A percentile compares a stretch with the other conserved stretches of the same genome.
These are phyloP conservation scores for Russula abietina DNA, from an alignment of 768 basidiomycete genomes.

Conservation along the genomic window DNA sequence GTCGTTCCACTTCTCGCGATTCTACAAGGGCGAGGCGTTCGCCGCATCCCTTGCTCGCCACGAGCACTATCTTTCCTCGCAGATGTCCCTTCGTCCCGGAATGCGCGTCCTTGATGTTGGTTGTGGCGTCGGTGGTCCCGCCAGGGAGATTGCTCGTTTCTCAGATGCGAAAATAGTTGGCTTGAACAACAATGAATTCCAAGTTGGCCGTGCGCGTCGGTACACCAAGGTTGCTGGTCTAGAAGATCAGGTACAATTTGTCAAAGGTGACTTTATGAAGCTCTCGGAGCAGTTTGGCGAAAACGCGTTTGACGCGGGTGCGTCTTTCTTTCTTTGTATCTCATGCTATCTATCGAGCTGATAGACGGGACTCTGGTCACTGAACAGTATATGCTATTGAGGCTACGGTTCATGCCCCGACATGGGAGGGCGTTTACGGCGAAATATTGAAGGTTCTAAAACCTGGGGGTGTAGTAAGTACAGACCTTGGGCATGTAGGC, in stretches of 20 bases:
- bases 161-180: slow-evolving; percentile 80
- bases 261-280: slow-evolving; percentile 97
- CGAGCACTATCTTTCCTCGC: slow-evolving; percentile 91
- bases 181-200: slow-evolving; percentile 95
- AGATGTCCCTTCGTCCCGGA: slow-evolving; percentile 78
- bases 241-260: slow-evolving; percentile 70
- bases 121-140: slow-evolving; percentile 96
- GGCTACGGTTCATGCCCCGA: slow-evolving; percentile 94
- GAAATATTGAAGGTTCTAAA: slow-evolving; percentile 92
- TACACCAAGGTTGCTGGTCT: slow-evolving; percentile 77
- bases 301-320: slow-evolving; percentile 90
- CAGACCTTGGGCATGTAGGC: neutral
- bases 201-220: slow-evolving; percentile 76
- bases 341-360: neutral
- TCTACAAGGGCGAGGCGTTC: slow-evolving; percentile 86
- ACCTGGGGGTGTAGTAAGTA: slow-evolving; percentile 86
- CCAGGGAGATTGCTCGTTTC: slow-evolving; percentile 90
- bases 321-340: neutral
- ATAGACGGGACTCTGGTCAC: slow-evolving; percentile 6
- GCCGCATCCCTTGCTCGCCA: slow-evolving; percentile 79
- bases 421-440: slow-evolving; percentile 92
- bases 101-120: slow-evolving; percentile 98
- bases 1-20: slow-evolving; percentile 96
- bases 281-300: slow-evolving; percentile 86
- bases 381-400: slow-evolving; percentile 90